A percentile compares a stretch with the other conserved stretches of the same genome.
These are phyloP conservation scores for Phaseolus coccineus DNA, from an alignment of 331 rosid genomes.

Conservation along the genomic window DNA sequence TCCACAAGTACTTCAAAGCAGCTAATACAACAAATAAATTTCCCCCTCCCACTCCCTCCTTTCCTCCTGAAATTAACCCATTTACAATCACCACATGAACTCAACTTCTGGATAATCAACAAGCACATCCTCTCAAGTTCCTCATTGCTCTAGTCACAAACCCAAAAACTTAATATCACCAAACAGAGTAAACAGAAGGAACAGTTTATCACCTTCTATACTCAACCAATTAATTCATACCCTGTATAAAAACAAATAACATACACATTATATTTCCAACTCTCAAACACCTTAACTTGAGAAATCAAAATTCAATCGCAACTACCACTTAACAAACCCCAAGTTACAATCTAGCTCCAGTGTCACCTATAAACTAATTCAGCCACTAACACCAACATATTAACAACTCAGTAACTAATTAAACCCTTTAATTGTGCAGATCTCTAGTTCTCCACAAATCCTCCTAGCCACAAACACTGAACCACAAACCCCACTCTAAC, in stretches of 20 bases:
- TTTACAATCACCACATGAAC: slow-evolving; percentile 18
- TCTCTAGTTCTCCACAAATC: slow-evolving; percentile 45
- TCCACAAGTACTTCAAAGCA: slow-evolving; percentile 15
- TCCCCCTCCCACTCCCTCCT: neutral
- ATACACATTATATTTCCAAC: neutral
- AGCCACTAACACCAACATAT: slow-evolving; percentile 37
- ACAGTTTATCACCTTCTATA: neutral
- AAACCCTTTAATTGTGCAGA: slow-evolving; percentile 41
- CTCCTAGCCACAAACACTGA: neutral
- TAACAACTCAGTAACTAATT: slow-evolving; percentile 23
- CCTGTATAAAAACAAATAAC: neutral
- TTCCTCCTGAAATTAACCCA: neutral
- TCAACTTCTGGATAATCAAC: slow-evolving; percentile 10
- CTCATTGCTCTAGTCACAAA: neutral
- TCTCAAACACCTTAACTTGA: neutral
- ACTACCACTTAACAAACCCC: slow-evolving; percentile 12
- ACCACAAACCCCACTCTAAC: slow-evolving; percentile 37
- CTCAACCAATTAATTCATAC: neutral
- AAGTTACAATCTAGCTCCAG: slow-evolving; percentile 36
- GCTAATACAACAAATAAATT: neutral
- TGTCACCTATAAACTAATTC: slow-evolving; percentile 39
- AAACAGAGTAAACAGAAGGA: neutral
- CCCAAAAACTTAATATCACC: neutral
- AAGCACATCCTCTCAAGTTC: slow-evolving; percentile 14
- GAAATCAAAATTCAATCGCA: neutral